phyloP scores from a whole-genome alignment of 805 yeast species.

The Saccharomycopsis malanga region DNA sequence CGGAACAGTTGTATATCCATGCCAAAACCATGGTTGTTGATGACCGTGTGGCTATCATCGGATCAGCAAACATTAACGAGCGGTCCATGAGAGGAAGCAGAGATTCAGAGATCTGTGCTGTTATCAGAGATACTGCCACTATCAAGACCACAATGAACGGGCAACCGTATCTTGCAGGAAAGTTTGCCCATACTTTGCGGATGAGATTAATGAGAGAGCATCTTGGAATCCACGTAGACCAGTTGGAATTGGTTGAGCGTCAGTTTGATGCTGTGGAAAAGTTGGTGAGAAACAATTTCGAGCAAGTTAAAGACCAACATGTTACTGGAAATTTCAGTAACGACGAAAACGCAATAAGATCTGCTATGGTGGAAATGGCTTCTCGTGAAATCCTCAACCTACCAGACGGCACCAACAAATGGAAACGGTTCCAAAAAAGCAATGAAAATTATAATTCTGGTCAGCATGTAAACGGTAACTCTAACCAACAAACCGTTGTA shows the following conservation, averaged over 20 bases:
- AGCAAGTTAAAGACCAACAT: slow-evolving; percentile 23
- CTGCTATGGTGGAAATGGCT: slow-evolving; percentile 72
- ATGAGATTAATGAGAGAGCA: slow-evolving; percentile 95
- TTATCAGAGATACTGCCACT: slow-evolving; percentile 76
- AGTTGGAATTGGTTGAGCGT: slow-evolving; percentile 73
- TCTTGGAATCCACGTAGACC: slow-evolving; percentile 86
- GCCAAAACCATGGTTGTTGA: slow-evolving; percentile 90
- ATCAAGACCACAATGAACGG: slow-evolving; percentile 71
- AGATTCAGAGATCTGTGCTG: slow-evolving; percentile 90
- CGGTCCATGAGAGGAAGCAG: slow-evolving; percentile 91
- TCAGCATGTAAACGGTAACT: not conserved
- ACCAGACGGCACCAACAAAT: slow-evolving; percentile 41
- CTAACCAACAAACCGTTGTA: not conserved
- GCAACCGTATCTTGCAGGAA: slow-evolving; percentile 69
- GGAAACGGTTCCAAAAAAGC: slow-evolving; percentile 29
- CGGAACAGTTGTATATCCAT: slow-evolving; percentile 91
- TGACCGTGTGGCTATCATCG: slow-evolving; percentile 88
- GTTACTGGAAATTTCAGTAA: slow-evolving; percentile 35
- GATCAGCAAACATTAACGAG: slow-evolving; percentile 96
- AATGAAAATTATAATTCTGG: not conserved
- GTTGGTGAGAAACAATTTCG: slow-evolving; percentile 26
- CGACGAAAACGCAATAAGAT: slow-evolving; percentile 29
- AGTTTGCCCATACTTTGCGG: slow-evolving; percentile 83
- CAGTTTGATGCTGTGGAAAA: slow-evolving; percentile 43
- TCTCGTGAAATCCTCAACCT: slow-evolving; percentile 56